Conservation (phyloP, 2,329 filamentous ascomycete species). For the Beauveria pseudobassiana region DNA sequence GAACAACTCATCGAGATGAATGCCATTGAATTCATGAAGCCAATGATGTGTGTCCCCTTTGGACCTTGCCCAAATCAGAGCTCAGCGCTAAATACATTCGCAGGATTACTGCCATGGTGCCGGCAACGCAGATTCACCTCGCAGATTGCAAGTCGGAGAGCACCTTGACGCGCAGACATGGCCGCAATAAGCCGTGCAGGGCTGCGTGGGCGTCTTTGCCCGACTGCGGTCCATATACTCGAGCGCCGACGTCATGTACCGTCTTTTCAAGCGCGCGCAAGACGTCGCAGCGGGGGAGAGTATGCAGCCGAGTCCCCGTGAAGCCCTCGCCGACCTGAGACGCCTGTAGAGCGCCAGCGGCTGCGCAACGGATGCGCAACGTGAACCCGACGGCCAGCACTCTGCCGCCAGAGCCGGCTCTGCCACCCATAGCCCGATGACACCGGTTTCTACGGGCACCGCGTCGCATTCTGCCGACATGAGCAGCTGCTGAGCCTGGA, state of each 20-base stretch:
- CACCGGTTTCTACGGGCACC: neutral
- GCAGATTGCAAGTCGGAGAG: constrained; percentile 1
- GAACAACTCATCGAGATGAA: constrained; percentile 1
- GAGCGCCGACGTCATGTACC: constrained; percentile 11
- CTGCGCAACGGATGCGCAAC: too few species aligned
- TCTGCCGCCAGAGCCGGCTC: too few species aligned
- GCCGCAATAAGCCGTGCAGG: constrained; percentile 1
- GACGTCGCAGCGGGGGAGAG: neutral
- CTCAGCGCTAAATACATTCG: neutral
- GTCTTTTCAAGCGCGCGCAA: constrained; percentile 1
- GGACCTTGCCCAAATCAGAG: too few species aligned
- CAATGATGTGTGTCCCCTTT: constrained; percentile 3
- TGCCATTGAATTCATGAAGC: neutral
- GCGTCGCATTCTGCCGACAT: neutral
- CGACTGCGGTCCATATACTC: neutral
- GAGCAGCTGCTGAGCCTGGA: neutral
- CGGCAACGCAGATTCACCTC: constrained; percentile 5
- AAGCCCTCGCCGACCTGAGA: neutral
- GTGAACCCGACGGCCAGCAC: neutral
- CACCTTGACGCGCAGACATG: neutral
- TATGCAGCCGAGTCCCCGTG: neutral
- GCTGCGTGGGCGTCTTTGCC: neutral
- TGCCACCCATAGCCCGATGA: neutral
- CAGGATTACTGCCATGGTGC: constrained; percentile 7
- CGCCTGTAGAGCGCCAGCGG: too few species aligned